A percentile compares a stretch with the other conserved stretches of the same genome.
Evolutionary conservation across 768 basidiomycete genomes (phyloP).

Genomic region (Leccinellum luteum): DNA sequence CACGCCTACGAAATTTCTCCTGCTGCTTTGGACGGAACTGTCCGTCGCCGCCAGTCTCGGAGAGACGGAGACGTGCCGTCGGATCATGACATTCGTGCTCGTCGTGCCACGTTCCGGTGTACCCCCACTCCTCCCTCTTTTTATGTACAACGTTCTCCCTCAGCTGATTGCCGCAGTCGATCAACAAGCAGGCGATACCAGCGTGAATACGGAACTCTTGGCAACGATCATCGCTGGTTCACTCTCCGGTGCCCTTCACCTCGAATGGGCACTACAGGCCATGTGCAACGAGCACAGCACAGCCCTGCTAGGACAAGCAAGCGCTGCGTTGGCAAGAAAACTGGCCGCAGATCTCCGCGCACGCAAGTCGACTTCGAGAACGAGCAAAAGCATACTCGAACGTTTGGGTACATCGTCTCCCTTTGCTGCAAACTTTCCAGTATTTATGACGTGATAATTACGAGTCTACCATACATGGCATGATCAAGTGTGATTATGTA

Average conservation of each 20-base stretch:
- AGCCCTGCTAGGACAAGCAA: slow-evolving; percentile 58
- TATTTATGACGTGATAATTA: slow-evolving; percentile 39
- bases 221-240: slow-evolving; percentile 63
- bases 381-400: slow-evolving; percentile 55
- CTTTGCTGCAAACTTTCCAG: slow-evolving; percentile 74
- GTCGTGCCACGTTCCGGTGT: slow-evolving; percentile 54
- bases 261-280: slow-evolving; percentile 65
- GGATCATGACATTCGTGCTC: slow-evolving; percentile 67
- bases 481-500: slow-evolving; percentile 27
- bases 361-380: slow-evolving; percentile 45
- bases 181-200: slow-evolving; percentile 49
- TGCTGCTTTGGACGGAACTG: slow-evolving; percentile 68
- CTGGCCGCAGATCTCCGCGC: slow-evolving; percentile 61
- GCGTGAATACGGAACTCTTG: slow-evolving; percentile 58
- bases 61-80: slow-evolving; percentile 59
- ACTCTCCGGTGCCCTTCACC: slow-evolving; percentile 63
- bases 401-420: slow-evolving; percentile 58
- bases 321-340: slow-evolving; percentile 60
- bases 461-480: slow-evolving; percentile 5
- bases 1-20: slow-evolving; percentile 60
- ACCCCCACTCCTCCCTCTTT: slow-evolving; percentile 71
- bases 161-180: slow-evolving; percentile 55
- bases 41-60: slow-evolving; percentile 50
- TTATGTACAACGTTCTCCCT: slow-evolving; percentile 67
- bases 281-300: slow-evolving; percentile 47